These are phyloP conservation scores for Polygonum maritimum DNA, from an alignment of 148 eudicot species.

Conservation along the genomic window DNA sequence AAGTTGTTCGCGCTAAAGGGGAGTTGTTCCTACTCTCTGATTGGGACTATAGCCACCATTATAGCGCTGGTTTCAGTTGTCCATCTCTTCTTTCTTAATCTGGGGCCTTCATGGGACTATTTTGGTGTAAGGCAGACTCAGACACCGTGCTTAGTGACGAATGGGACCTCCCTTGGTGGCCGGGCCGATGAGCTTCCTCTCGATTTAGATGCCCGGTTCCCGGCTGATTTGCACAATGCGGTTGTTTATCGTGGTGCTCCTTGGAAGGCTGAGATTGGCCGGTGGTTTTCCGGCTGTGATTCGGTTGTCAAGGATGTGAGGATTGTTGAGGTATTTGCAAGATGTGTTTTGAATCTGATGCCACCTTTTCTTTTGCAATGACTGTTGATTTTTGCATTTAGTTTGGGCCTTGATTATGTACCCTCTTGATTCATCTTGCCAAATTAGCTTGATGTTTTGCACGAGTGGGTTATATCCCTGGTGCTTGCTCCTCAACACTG, in stretches of 20 bases:
- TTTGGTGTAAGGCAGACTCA: conserved; percentile 33
- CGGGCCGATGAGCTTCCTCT: conserved; percentile 5
- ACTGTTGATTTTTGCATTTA: background rate
- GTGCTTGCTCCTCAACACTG: background rate
- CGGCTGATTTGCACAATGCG: conserved; percentile 55
- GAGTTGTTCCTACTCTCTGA: conserved; percentile 54
- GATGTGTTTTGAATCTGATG: background rate
- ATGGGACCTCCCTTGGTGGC: conserved; percentile 30
- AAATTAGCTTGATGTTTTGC: background rate
- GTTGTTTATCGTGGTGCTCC: conserved; percentile 80
- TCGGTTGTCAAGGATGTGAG: conserved; percentile 35
- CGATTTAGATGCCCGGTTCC: conserved; percentile 36
- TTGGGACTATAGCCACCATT: conserved; percentile 38
- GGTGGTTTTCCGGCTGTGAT: conserved; percentile 78
- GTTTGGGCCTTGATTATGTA: background rate
- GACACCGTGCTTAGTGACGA: conserved; percentile 25
- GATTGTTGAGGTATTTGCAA: conserved; percentile 54
- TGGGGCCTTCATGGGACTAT: conserved; percentile 35
- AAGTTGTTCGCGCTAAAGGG: conserved; percentile 46
- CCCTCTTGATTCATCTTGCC: background rate
- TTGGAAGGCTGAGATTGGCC: conserved; percentile 84
- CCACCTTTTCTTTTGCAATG: background rate
- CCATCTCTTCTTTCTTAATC: conserved; percentile 49
- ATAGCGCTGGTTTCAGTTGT: conserved; percentile 37
- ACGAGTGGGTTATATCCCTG: background rate